A percentile compares a stretch with the other conserved stretches of the same genome.
Conservation (phyloP, 345 rosid species). For the Eutrema heterophyllum region DNA sequence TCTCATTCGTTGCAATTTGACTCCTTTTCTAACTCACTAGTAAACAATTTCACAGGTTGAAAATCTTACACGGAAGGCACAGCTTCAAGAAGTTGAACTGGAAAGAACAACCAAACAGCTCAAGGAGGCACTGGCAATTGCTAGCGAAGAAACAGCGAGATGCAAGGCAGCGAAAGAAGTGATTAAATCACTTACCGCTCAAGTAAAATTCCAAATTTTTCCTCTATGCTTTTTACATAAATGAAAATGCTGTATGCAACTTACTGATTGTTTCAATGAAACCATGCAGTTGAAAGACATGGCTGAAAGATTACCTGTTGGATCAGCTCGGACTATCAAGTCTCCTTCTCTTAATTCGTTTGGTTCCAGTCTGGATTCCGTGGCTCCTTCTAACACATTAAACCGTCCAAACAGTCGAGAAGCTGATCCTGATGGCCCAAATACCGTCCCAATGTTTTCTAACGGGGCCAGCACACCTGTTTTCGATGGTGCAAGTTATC, state of each 20-base stretch:
- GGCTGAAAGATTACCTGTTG: slow-evolving; percentile 92
- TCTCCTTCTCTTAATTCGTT: slow-evolving; percentile 52
- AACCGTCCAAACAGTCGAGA: slow-evolving; percentile 49
- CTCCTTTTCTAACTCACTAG: neutral
- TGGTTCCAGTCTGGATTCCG: slow-evolving; percentile 50
- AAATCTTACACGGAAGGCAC: slow-evolving; percentile 77
- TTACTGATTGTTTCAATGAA: slow-evolving; percentile 5
- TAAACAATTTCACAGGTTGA: slow-evolving; percentile 62
- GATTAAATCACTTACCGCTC: slow-evolving; percentile 93
- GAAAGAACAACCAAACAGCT: slow-evolving; percentile 86
- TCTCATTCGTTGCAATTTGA: neutral
- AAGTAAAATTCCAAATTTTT: slow-evolving; percentile 40
- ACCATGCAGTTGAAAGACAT: slow-evolving; percentile 64
- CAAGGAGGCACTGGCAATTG: slow-evolving; percentile 80
- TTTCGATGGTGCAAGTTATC: slow-evolving; percentile 35
- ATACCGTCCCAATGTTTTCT: slow-evolving; percentile 34
- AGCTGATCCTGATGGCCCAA: slow-evolving; percentile 41
- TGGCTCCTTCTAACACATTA: slow-evolving; percentile 39
- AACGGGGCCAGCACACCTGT: slow-evolving; percentile 47
- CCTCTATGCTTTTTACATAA: neutral
- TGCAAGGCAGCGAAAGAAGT: slow-evolving; percentile 99
- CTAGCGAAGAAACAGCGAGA: slow-evolving; percentile 88
- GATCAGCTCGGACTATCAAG: slow-evolving; percentile 45
- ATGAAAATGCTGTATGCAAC: neutral
- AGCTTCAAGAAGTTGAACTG: slow-evolving; percentile 82